Evolutionary conservation across 345 rosid genomes (phyloP), one percentile per base, ranked within the genome.

Genomic region (Eucalyptus victrix): DNA sequence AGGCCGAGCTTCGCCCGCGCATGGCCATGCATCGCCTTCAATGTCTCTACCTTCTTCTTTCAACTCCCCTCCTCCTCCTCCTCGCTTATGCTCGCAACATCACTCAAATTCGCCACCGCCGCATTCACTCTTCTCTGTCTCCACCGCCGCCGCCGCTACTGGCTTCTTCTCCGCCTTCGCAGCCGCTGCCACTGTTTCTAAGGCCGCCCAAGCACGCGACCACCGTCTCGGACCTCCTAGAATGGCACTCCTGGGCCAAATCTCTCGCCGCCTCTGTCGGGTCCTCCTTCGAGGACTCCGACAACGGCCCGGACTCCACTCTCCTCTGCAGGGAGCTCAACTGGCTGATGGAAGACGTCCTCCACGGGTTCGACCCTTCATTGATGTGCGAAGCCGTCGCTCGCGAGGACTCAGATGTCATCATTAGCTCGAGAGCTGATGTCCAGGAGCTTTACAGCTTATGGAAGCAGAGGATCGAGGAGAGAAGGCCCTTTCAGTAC

Each of bases 401-500:
- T 81, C 67, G 89, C 83, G 86, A 89, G 60, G 44, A 49, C 49
- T 40, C 58, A 37, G 18, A n/a, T 37, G 86, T 40, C 42, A 89
- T 58, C 54, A 91, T 94, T 34, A 90, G 83, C 86, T 67, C 95
- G 80, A 93, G 95, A 89, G 94, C 93, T 2, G 88, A 92, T 7
- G 21, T 96, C 86, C 96, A 94, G 13, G 97, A 96, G 54, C 94
- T 97, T 7, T 97, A 96, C 89, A 72, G 49, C 86, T 88, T 95
- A 86, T 98, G 99, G 99, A 91, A 89, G 88, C 95, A 96, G 91
- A 96, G 97, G 92, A 95, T 97, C 28, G 96, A 98, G 88, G 93
- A 95, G 85, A 97, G 99, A 88, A 93, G 95, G 89, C 99, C 98
- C 62, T 95, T 96, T 86, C 99, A 96, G 94, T 98, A 96, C 67